Base-by-base conservation (phyloP, 306 rosid genomes). In the Sindora glabra region DNA sequence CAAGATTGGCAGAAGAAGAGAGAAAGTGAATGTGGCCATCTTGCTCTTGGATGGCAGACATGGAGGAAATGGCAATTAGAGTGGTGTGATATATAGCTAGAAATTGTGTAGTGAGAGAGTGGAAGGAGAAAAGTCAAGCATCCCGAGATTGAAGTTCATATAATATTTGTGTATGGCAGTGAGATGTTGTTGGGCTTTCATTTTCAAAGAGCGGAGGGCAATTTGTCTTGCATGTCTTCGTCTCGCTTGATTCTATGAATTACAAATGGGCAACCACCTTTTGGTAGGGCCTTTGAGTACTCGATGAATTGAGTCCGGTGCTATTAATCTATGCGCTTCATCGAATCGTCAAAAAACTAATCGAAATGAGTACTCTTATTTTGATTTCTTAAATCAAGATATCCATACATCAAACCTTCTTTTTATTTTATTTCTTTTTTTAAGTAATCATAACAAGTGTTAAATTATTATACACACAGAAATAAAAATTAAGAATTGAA, bases 181-280 rank as follows among this genome's bases (percentile, higher is more conserved):
- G n/a, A n/a, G n/a, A n/a, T n/a, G 2, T 5, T 54, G 59, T 14
- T 70, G 9, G 0, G 59, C 70, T 66, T 26, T 73, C 82, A n/a
- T 39, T 80, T 51, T 80, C 74, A 1, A 2, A 15, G 12, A 34
- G 2, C n/a, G 24, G 41, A 11, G 0, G 15, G 62, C 26, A 47
- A n/a, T 55, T 59, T 13, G 8, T 17, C 40, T 56, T 32, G 15
- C 13, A 8, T 25, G 12, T 0, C 37, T 4, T 6, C 26, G 26
- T 37, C 9, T 30, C 26, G 0, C 0, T n/a, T 8, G 51, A 18
- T 56, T 44, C 52, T n/a, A 26, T n/a, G 25, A 12, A 54, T 14
- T n/a, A 21, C 13, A 29, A 29, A 6, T 6, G 6, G 10, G 36
- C 6, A 33, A 47, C 36, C 17, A 10, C 66, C 40, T 51, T 42